Conservation (phyloP, 805 yeast genomes). For the Saccharomycopsis synnaedendra region DNA sequence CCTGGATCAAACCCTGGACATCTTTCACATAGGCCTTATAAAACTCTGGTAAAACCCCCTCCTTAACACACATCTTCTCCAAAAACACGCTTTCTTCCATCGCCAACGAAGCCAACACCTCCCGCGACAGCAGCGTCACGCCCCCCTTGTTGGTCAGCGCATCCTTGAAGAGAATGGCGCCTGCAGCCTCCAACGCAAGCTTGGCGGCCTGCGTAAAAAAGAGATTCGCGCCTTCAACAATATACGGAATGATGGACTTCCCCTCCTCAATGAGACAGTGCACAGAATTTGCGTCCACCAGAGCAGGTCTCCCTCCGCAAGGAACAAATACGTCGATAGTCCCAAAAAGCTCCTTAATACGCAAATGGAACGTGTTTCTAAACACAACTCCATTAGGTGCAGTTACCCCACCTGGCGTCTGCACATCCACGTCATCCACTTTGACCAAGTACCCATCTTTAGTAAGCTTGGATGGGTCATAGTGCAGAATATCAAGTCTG, state of each 20-base stretch:
- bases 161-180: slow-evolving; percentile 82
- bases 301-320: slow-evolving; percentile 98
- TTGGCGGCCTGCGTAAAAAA: slow-evolving; percentile 94
- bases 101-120: slow-evolving; percentile 88
- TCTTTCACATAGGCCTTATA: slow-evolving; percentile 75
- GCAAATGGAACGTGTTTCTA: slow-evolving; percentile 83
- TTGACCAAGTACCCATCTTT: slow-evolving; percentile 69
- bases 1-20: slow-evolving; percentile 65
- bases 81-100: slow-evolving; percentile 79
- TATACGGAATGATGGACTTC: slow-evolving; percentile 65
- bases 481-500: slow-evolving; percentile 65
- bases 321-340: slow-evolving; percentile 84
- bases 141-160: slow-evolving; percentile 98
- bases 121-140: slow-evolving; percentile 92
- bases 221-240: slow-evolving; percentile 96
- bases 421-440: slow-evolving; percentile 74
- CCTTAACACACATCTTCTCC: slow-evolving; percentile 60
- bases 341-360: slow-evolving; percentile 50
- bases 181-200: slow-evolving; percentile 74
- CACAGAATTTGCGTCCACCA: slow-evolving; percentile 82
- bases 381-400: slow-evolving; percentile 80
- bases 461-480: slow-evolving; percentile 56
- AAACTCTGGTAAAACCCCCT: slow-evolving; percentile 53
- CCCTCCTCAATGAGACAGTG: slow-evolving; percentile 67
- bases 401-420: slow-evolving; percentile 61